Evolutionary conservation across 306 rosid genomes (phyloP).

Genomic region (Trifolium pratense): DNA sequence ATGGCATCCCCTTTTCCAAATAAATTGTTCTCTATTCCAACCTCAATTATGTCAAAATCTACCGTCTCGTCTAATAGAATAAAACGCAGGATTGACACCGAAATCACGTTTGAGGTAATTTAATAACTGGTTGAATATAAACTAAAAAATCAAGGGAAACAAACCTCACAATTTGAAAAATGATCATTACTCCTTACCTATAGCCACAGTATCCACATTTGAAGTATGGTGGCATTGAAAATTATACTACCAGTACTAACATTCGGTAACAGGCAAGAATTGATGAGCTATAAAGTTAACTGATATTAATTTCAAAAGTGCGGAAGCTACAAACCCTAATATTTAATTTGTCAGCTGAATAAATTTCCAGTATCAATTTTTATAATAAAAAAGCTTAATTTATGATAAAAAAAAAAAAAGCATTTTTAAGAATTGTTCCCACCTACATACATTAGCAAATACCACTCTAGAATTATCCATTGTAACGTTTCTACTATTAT

Average conservation of each 20-base stretch:
- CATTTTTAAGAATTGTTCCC: constrained; percentile 9
- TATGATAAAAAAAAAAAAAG: not conserved
- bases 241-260: not conserved
- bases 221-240: not conserved
- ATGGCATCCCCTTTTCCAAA: not conserved
- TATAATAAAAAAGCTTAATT: not conserved
- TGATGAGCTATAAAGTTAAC: not conserved
- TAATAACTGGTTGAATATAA: constrained; percentile 2
- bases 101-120: constrained; percentile 2
- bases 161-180: constrained; percentile 7
- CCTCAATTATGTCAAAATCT: not conserved
- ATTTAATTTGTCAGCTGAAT: constrained; percentile 10
- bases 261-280: not conserved
- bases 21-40: not conserved
- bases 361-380: not conserved
- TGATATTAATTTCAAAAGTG: not conserved
- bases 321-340: not conserved
- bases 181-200: not conserved
- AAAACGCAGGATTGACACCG: not conserved
- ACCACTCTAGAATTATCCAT: constrained; percentile 3
- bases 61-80: not conserved
- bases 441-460: constrained; percentile 6
- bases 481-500: constrained; percentile 8
- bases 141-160: not conserved
- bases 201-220: constrained; percentile 4